Base-by-base conservation (phyloP, 805 yeast species). In the Saturnispora dispora region DNA sequence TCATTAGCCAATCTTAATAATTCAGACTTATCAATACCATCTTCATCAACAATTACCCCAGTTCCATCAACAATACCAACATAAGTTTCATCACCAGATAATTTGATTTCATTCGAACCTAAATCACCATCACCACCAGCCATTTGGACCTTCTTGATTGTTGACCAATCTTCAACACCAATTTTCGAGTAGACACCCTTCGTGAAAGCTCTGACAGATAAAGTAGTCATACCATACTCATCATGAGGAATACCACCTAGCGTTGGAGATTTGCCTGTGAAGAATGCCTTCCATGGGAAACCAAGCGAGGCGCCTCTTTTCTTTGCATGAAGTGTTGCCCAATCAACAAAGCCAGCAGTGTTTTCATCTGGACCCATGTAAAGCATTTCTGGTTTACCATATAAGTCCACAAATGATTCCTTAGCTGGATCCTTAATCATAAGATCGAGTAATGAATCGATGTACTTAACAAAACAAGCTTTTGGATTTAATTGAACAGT, bases 341-440 rank as follows among this genome's bases (percentile, higher is more conserved):
- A 91, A 68, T 93, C 90, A 48, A 89, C 96, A 63, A 86, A 83
- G 23, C 84, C 85, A 20, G 99, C 98, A 49, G 98, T 90, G 67
- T 96, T 95, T 75, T 91, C 99, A 71, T 91, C 99, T n/a, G 99
- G 99, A 51, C 99, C 99, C 83, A 91, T 85, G 69, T 88, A 91
- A 60, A 93, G 73, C 60, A 93, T 91, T 74, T 91, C 99, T 47
- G 86, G 88, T 63, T 85, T 78, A 52, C 81, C 79, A 66, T 88
- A 83, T 52, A 87, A 73, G 66, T 91, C 98, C 48, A 91, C 90
- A 64, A 89, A 84, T 52, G 80, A 73, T 61, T 85, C 95, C 71
- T 88, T 83, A 57, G 82, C 78, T 44, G 91, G 89, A 48, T 66
- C 65, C 50, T 83, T 84, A 61, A 90, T 78, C 61, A 90, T 74